Base-by-base conservation (phyloP, 352 stramenopile species). In the Globisporangium alternatum region DNA sequence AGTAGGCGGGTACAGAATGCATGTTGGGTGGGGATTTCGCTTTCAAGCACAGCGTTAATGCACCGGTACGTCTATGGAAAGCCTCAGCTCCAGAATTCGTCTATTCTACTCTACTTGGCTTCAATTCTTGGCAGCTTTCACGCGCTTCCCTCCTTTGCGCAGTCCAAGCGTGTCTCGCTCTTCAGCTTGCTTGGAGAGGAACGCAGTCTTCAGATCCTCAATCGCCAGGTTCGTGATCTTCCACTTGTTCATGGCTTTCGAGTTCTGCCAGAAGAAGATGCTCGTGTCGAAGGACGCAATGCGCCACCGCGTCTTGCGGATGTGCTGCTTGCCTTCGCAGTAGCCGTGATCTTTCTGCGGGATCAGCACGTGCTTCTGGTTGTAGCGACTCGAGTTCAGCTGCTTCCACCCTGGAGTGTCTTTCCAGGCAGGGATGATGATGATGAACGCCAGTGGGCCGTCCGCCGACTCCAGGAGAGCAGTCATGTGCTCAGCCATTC, bases 181-280 rank as follows among this genome's bases (percentile, higher is more conserved):
- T 2, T 84, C 75, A 4, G 78, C 82, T 66, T 95, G 87, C 72
- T 95, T 95, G 54, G 83, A 93, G 47, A 71, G 78, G 60, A 95
- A 95, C 10, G 83, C 83, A n/a, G 65, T 35, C 39, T 76, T 75
- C 10, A 93, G 70, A 31, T 79, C 74, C 22, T 72, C 67, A 0
- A 93, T 64, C 10, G 79, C 83, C 31, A 71, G 62, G n/a, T 79
- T 60, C 7, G 83, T 91, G 48, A 95, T 76, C 17, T 75, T 73
- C 87, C 84, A 95, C 60, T 88, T 80, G 52, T 57, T 77, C 35
- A 62, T 71, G 3, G 87, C 96, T 54, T 84, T 85, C 28, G 75
- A 68, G 66, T 98, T 98, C 67, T 98, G 96, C 76, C 96, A 96
- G 69, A 98, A 98, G 70, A 98, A 98, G 6, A 98, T 79, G 66